phyloP scores from a whole-genome alignment of 345 rosid species.

The Abelmoschus esculentus region DNA sequence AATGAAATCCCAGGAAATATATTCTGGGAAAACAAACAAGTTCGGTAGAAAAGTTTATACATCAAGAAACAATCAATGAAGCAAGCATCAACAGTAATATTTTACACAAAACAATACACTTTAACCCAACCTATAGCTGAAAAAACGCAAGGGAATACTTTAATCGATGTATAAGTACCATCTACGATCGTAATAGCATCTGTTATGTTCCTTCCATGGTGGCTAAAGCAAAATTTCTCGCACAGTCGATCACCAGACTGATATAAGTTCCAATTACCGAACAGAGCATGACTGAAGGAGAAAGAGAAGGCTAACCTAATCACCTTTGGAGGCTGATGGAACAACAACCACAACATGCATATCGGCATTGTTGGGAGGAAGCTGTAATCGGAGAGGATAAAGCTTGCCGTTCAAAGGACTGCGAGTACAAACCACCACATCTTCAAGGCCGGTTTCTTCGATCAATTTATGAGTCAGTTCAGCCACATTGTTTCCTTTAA shows the following conservation, averaged over 20 bases:
- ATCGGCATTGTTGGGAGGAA: background rate
- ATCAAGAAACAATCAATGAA: too few species aligned
- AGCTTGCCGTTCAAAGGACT: background rate
- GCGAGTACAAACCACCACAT: background rate
- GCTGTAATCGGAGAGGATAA: background rate
- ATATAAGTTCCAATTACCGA: background rate
- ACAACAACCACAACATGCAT: background rate
- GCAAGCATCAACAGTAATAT: background rate
- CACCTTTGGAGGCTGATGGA: background rate
- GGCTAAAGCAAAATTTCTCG: slow-evolving; percentile 21
- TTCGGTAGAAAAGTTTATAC: too few species aligned
- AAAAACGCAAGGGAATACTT: background rate
- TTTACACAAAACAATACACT: background rate
- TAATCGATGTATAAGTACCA: background rate
- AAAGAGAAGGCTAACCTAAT: background rate
- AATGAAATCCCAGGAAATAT: too few species aligned
- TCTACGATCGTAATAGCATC: background rate
- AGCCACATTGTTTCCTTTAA: background rate
- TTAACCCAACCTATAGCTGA: background rate
- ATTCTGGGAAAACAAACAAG: too few species aligned
- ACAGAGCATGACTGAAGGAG: background rate
- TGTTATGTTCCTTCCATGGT: background rate
- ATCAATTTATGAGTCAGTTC: background rate
- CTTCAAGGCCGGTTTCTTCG: background rate
- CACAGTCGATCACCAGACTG: background rate